phyloP scores from a whole-genome alignment of 139 green algal genomes.

The Ettlia oleoabundans region DNA sequence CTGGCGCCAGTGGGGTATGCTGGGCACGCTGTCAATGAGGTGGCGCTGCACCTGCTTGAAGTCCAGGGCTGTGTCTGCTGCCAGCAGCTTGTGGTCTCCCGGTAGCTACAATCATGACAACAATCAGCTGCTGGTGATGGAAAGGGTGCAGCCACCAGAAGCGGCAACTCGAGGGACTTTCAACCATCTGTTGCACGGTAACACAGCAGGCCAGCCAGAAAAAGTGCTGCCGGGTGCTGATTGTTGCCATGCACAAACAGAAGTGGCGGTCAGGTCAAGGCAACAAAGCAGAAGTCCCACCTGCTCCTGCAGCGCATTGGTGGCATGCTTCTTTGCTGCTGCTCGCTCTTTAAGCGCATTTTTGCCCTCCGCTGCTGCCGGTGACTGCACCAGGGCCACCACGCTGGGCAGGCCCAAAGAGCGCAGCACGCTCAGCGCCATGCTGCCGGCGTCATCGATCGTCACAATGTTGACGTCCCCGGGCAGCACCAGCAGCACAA shows the following conservation, averaged over 20 bases:
- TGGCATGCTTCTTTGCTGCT: conserved; percentile 78
- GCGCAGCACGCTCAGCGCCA: conserved; percentile 71
- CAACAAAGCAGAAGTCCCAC: conserved; percentile 37
- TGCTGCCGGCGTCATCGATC: conserved; percentile 59
- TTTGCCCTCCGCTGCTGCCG: background rate
- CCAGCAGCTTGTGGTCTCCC: conserved; percentile 64
- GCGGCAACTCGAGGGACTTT: no score
- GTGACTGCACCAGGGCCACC: conserved; percentile 58
- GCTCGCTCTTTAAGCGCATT: conserved; percentile 73
- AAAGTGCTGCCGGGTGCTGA: no score
- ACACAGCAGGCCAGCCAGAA: no score
- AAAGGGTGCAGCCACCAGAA: background rate
- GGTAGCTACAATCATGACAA: conserved; percentile 48
- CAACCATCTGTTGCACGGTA: no score
- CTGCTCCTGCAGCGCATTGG: conserved; percentile 60
- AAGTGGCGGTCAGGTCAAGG: background rate
- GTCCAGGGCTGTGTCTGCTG: conserved; percentile 60
- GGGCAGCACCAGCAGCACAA: conserved; percentile 72
- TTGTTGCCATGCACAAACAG: no score
- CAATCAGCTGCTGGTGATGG: background rate
- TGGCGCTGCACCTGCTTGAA: conserved; percentile 71
- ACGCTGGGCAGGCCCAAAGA: conserved; percentile 75
- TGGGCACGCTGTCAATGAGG: conserved; percentile 59
- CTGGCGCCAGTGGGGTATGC: conserved; percentile 74
- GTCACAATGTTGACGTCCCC: conserved; percentile 41